These are phyloP conservation scores for Sugiyamaella americana DNA, from an alignment of 805 yeast species.

Conservation along the genomic window DNA sequence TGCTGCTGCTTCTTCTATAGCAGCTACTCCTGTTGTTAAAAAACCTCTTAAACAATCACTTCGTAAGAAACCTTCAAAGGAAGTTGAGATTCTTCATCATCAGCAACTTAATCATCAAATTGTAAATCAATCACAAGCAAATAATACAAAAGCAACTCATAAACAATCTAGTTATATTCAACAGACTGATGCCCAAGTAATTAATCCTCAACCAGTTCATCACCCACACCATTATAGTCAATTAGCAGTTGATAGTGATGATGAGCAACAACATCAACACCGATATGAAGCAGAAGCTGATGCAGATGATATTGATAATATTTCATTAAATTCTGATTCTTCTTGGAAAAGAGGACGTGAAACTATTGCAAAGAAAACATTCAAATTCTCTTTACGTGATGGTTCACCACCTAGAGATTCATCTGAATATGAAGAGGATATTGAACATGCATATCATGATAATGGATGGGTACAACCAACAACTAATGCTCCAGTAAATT, in stretches of 20 bases:
- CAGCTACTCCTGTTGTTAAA: background rate
- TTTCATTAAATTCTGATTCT: slow-evolving; percentile 22
- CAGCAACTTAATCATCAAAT: slow-evolving; percentile 3
- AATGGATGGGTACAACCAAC: background rate
- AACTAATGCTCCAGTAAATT: background rate
- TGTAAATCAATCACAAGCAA: slow-evolving; percentile 3
- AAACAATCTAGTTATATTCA: background rate
- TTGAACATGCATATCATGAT: background rate
- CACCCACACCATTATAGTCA: slow-evolving; percentile 9
- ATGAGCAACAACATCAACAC: background rate
- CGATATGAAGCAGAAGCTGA: background rate
- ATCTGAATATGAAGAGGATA: background rate
- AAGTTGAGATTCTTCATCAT: background rate
- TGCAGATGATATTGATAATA: slow-evolving; percentile 17
- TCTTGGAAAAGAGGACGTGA: slow-evolving; percentile 22
- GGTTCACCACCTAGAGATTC: background rate
- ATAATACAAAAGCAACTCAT: background rate
- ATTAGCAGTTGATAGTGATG: slow-evolving; percentile 2
- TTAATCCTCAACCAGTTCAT: too few relatives aligned
- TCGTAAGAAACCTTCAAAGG: background rate
- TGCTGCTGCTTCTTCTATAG: slow-evolving; percentile 1
- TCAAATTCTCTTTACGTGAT: slow-evolving; percentile 13
- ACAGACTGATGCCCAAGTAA: too few relatives aligned
- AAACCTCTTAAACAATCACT: background rate
- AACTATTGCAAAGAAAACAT: background rate